Percentiles rank a stretch among this genome's conserved stretches.
These are phyloP conservation scores for Pisolithus marmoratus DNA, from an alignment of 768 basidiomycete species.

Conservation along the genomic window DNA sequence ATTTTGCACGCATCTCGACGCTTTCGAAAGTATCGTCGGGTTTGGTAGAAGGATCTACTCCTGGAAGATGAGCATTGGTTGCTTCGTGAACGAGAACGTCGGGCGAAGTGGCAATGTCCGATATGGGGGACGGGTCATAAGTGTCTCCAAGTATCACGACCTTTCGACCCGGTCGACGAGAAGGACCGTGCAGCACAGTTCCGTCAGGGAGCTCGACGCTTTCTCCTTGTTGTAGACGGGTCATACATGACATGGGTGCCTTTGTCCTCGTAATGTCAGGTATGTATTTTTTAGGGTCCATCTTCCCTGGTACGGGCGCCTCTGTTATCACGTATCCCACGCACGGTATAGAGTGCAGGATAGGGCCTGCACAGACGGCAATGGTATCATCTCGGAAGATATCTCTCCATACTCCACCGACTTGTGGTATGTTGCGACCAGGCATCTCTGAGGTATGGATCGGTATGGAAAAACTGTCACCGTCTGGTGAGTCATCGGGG, in stretches of 20 bases:
- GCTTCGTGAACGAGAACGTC: slow-evolving; percentile 85
- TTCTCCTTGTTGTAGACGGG: slow-evolving; percentile 59
- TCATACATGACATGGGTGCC: slow-evolving; percentile 63
- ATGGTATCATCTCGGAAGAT: slow-evolving; percentile 53
- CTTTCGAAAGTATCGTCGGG: slow-evolving; percentile 52
- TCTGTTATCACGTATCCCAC: slow-evolving; percentile 75
- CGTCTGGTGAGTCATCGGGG: slow-evolving; percentile 48
- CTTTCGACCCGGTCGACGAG: slow-evolving; percentile 63
- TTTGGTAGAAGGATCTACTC: slow-evolving; percentile 56
- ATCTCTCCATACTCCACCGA: slow-evolving; percentile 58
- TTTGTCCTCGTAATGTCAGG: slow-evolving; percentile 66
- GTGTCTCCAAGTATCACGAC: slow-evolving; percentile 84
- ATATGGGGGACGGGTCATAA: slow-evolving; percentile 67
- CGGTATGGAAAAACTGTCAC: slow-evolving; percentile 44
- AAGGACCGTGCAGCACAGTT: slow-evolving; percentile 63
- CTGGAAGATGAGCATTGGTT: slow-evolving; percentile 79
- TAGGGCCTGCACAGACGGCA: slow-evolving; percentile 71
- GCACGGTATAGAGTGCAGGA: slow-evolving; percentile 75
- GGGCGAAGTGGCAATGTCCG: slow-evolving; percentile 52
- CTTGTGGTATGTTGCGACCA: slow-evolving; percentile 60
- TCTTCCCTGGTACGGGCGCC: slow-evolving; percentile 68
- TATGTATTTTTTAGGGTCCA: slow-evolving; percentile 61
- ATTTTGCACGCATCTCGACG: slow-evolving; percentile 59
- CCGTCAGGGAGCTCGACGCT: slow-evolving; percentile 64
- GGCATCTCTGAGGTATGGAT: slow-evolving; percentile 50